Evolutionary conservation across 768 basidiomycete genomes (phyloP).

Genomic region (Imleria badia): DNA sequence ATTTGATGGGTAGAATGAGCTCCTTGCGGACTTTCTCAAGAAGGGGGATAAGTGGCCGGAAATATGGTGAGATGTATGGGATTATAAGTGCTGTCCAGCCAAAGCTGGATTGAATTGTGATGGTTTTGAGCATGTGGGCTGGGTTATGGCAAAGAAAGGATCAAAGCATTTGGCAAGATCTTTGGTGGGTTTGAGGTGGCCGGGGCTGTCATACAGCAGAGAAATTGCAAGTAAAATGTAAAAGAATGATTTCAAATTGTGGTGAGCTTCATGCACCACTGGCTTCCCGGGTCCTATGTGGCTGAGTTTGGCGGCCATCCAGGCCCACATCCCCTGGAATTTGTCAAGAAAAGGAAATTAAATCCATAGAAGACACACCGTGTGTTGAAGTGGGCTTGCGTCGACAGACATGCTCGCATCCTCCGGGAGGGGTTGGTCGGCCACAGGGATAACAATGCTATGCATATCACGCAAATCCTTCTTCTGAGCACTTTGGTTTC

Average conservation of each 20-base stretch:
- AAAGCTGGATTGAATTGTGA: not conserved
- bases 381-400: not conserved
- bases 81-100: not conserved
- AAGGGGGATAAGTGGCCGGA: not conserved
- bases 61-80: not conserved
- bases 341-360: too few species aligned
- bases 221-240: slow-evolving; percentile 7
- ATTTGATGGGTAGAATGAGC: not conserved
- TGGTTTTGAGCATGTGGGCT: not conserved
- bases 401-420: not conserved
- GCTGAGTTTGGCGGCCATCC: slow-evolving; percentile 8
- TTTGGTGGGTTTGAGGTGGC: not conserved
- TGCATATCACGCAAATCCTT: too few species aligned
- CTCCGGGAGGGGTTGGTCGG: not conserved
- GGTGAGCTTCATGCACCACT: not conserved
- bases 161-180: slow-evolving; percentile 3
- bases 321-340: not conserved
- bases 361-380: not conserved
- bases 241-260: slow-evolving; percentile 12
- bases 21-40: not conserved
- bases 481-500: too few species aligned
- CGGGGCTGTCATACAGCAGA: slow-evolving; percentile 1
- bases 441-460: not conserved
- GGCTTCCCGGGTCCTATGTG: not conserved
- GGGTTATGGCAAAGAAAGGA: not conserved